Conservation (phyloP, 441 rosid species). For the Metrosideros polymorpha region DNA sequence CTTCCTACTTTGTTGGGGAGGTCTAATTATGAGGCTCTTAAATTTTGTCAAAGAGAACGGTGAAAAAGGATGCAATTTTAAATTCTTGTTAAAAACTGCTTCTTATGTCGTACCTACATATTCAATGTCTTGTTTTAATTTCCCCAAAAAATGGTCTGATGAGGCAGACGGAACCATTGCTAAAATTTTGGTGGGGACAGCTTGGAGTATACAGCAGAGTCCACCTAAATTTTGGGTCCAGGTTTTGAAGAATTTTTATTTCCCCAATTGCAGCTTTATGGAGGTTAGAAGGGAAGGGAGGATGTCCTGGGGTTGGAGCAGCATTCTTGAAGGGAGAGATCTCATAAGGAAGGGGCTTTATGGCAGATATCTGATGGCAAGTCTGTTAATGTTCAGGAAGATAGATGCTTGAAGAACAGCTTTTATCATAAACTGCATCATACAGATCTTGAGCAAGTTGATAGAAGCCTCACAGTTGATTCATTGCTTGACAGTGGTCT, state of each 20-base stretch:
- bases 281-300: background rate
- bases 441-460: background rate
- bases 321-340: background rate
- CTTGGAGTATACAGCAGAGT: background rate
- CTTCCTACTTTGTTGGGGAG: background rate
- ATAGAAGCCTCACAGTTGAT: background rate
- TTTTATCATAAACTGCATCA: background rate
- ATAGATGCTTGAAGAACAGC: background rate
- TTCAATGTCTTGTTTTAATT: background rate
- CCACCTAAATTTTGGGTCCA: background rate
- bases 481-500: background rate
- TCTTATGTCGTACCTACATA: background rate
- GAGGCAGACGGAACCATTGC: background rate
- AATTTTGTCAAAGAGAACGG: background rate
- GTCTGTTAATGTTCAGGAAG: background rate
- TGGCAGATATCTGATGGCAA: background rate
- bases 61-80: background rate
- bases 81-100: background rate
- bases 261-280: background rate
- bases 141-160: background rate
- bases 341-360: background rate
- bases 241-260: background rate
- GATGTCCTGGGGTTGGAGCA: background rate
- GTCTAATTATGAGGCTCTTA: background rate
- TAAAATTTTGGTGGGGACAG: background rate